Conservation (phyloP, 805 yeast species). For the Kluyveromyces starmeri region DNA sequence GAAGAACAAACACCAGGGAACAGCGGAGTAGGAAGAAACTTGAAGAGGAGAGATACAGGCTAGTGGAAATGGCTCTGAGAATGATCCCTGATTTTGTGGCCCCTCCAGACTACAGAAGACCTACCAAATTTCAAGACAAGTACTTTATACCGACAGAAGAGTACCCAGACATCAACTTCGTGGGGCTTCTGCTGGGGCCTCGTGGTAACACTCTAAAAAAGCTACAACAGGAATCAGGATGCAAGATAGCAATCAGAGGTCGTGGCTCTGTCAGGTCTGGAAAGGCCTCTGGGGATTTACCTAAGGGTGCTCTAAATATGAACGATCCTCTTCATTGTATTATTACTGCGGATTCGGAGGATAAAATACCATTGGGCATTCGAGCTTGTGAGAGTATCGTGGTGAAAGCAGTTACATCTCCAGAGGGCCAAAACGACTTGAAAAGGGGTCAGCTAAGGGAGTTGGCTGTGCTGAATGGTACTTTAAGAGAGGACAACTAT, state of each 20-base stretch:
- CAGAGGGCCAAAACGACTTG: constrained; percentile 87
- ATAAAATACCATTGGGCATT: constrained; percentile 66
- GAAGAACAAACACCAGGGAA: constrained; percentile 79
- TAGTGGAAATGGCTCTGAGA: constrained; percentile 68
- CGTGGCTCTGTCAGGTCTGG: constrained; percentile 95
- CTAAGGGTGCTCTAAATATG: constrained; percentile 43
- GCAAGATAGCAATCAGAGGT: constrained; percentile 85
- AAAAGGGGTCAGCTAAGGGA: constrained; percentile 88
- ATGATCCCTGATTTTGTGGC: constrained; percentile 69
- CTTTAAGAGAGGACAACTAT: constrained; percentile 65
- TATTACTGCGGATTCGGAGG: constrained; percentile 74
- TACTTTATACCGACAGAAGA: constrained; percentile 76
- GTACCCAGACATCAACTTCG: constrained; percentile 86
- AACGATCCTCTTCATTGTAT: constrained; percentile 86
- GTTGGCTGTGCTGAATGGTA: constrained; percentile 90
- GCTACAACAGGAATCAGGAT: constrained; percentile 79
- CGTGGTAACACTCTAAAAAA: constrained; percentile 84
- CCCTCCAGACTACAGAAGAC: constrained; percentile 67
- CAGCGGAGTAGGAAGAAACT: constrained; percentile 48
- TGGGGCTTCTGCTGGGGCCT: constrained; percentile 88
- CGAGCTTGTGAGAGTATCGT: constrained; percentile 66
- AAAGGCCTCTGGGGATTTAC: constrained; percentile 42
- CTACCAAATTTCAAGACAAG: constrained; percentile 70
- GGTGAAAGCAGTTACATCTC: constrained; percentile 75
- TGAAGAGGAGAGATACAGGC: constrained; percentile 70